A percentile compares a stretch with the other conserved stretches of the same genome.
These are phyloP conservation scores for Cephaloascus albidus DNA, from an alignment of 805 yeast species.

Conservation along the genomic window DNA sequence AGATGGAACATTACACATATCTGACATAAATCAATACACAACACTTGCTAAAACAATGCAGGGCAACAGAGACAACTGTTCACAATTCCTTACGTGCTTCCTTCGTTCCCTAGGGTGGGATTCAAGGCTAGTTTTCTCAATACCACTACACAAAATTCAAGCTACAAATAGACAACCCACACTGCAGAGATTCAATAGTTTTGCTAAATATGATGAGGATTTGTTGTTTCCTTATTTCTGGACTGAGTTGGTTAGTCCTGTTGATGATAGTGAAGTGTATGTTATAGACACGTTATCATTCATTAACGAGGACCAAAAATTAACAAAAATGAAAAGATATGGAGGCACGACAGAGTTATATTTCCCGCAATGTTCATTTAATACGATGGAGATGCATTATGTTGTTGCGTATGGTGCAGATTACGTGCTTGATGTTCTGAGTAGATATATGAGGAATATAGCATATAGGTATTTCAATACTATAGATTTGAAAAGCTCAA, in stretches of 20 bases:
- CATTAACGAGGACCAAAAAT: conserved; percentile 16
- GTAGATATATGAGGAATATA: conserved; percentile 21
- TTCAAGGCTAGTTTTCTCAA: conserved; percentile 19
- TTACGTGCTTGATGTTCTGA: conserved; percentile 15
- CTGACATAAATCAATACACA: conserved; percentile 4
- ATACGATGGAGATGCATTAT: conserved; percentile 20
- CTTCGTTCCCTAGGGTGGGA: conserved; percentile 19
- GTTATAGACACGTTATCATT: conserved; percentile 19
- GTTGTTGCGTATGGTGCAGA: conserved; percentile 13
- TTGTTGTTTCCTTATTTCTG: conserved; percentile 24
- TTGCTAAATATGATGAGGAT: conserved; percentile 17
- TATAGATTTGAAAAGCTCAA: no score
- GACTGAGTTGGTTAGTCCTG: conserved; percentile 24
- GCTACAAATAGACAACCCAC: conserved; percentile 10
- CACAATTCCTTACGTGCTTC: conserved; percentile 20
- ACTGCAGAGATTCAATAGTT: no score
- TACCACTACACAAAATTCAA: conserved; percentile 16
- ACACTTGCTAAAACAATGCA: conserved; percentile 11
- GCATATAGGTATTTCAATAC: conserved; percentile 15
- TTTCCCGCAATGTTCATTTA: conserved; percentile 8
- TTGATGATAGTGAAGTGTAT: conserved; percentile 13
- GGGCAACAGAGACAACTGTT: conserved; percentile 23
- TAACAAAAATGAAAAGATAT: conserved; percentile 3
- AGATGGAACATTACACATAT: conserved; percentile 6
- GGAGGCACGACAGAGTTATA: background rate